Conservation (phyloP, 1,139 yeast genomes). For the Geotrichum klebahnii region DNA sequence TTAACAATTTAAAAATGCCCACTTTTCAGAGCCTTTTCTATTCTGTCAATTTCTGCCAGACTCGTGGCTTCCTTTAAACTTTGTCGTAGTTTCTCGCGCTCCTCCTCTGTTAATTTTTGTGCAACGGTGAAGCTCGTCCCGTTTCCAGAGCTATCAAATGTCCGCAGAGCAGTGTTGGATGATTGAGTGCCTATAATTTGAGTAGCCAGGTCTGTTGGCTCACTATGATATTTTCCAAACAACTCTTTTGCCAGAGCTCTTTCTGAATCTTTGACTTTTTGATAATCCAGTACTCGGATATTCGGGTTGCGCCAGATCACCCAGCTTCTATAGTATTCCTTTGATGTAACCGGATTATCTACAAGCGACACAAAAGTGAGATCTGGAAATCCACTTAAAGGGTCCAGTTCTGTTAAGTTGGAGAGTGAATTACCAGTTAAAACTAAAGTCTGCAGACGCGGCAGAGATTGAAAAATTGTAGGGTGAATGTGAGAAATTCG, state of each 20-base stretch:
- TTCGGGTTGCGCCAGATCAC: constrained; percentile 62
- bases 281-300: constrained; percentile 62
- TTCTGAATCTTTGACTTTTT: constrained; percentile 56
- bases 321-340: constrained; percentile 56
- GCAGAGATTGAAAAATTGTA: constrained; percentile 39
- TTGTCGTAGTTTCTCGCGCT: constrained; percentile 49
- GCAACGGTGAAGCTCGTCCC: constrained; percentile 31
- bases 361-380: constrained; percentile 50
- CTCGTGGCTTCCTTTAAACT: constrained; percentile 60
- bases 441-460: constrained; percentile 49
- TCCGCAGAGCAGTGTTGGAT: constrained; percentile 3
- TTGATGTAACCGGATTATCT: constrained; percentile 58
- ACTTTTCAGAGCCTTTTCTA: constrained; percentile 52
- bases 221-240: constrained; percentile 44
- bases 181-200: constrained; percentile 31
- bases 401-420: constrained; percentile 43
- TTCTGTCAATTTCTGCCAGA: constrained; percentile 66
- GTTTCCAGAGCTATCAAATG: constrained; percentile 8
- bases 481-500: constrained; percentile 46
- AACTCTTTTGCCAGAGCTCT: constrained; percentile 44
- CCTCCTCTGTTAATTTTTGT: constrained; percentile 51
- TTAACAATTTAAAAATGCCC: constrained; percentile 30
- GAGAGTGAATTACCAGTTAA: constrained; percentile 52
- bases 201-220: constrained; percentile 38
- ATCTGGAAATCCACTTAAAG: constrained; percentile 39